These are phyloP conservation scores for Neurospora discreta DNA, from an alignment of 495 filamentous ascomycete species.

Conservation along the genomic window DNA sequence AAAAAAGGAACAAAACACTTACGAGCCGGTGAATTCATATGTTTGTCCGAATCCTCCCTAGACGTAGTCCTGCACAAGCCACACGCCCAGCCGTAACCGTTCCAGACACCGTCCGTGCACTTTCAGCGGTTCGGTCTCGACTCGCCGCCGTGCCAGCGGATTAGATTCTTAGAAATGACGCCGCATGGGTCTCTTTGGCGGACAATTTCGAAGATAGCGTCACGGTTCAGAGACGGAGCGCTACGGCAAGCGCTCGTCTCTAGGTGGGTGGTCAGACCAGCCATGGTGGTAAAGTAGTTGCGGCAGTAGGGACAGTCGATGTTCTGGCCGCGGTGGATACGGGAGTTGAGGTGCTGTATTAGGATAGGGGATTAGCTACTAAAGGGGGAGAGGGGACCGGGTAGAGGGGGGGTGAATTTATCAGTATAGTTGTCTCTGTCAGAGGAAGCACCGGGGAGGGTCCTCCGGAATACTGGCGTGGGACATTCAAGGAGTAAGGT, in stretches of 20 bases:
- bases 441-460: too few species aligned
- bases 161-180: constrained; percentile 16
- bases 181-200: constrained; percentile 12
- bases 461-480: too few species aligned
- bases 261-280: constrained; percentile 15
- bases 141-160: constrained; percentile 11
- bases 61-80: constrained; percentile 9
- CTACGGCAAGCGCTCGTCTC: constrained; percentile 9
- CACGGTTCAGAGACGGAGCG: constrained; percentile 11
- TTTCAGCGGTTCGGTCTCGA: constrained; percentile 2
- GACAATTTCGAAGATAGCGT: constrained; percentile 12
- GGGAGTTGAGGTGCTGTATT: constrained; percentile 12
- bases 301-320: constrained; percentile 17
- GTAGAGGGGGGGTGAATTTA: background rate
- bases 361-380: background rate
- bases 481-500: too few species aligned
- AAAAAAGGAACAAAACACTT: constrained; percentile 2
- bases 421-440: too few species aligned
- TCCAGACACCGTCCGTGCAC: constrained; percentile 5
- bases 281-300: constrained; percentile 3
- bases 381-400: background rate
- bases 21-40: constrained; percentile 17
- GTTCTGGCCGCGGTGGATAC: constrained; percentile 6
- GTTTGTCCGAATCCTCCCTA: constrained; percentile 6
- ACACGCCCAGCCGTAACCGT: constrained; percentile 12